Conservation (phyloP, 495 filamentous ascomycete genomes). For the Bombardia bombarda region DNA sequence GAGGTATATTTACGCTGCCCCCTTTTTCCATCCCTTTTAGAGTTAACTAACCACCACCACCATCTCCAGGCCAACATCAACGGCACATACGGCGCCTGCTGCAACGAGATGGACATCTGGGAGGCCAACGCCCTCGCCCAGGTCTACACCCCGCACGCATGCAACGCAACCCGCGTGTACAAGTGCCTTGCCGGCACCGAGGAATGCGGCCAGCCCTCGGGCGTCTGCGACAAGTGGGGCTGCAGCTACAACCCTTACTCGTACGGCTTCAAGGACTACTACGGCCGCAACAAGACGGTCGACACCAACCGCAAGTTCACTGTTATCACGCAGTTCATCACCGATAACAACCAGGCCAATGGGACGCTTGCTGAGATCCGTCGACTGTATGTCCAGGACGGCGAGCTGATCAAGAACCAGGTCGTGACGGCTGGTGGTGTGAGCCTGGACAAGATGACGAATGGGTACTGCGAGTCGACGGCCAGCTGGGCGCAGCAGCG, state of each 20-base stretch:
- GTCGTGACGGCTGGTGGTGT: background rate
- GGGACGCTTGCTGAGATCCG: slow-evolving; percentile 52
- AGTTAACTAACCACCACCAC: background rate
- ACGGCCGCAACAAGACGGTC: slow-evolving; percentile 43
- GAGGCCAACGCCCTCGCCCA: slow-evolving; percentile 58
- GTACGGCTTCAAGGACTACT: slow-evolving; percentile 47
- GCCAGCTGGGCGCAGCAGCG: slow-evolving; percentile 17
- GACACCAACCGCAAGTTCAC: slow-evolving; percentile 54
- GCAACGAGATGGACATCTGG: slow-evolving; percentile 67
- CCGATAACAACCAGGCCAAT: slow-evolving; percentile 28
- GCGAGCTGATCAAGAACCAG: slow-evolving; percentile 38
- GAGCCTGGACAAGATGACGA: background rate
- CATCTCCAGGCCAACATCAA: slow-evolving; percentile 44
- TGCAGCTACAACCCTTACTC: slow-evolving; percentile 42
- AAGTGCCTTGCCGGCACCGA: slow-evolving; percentile 32
- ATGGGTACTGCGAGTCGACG: slow-evolving; percentile 8
- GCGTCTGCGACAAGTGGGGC: slow-evolving; percentile 45
- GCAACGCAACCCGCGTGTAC: slow-evolving; percentile 37
- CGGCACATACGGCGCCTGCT: slow-evolving; percentile 52
- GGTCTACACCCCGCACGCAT: slow-evolving; percentile 56
- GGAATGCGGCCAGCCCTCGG: slow-evolving; percentile 36
- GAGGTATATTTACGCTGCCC: slow-evolving; percentile 23
- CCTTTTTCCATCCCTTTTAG: background rate
- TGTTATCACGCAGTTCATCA: slow-evolving; percentile 63
- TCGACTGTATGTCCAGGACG: slow-evolving; percentile 58